Evolutionary conservation across 768 basidiomycete genomes (phyloP), one percentile per base, ranked within the genome.

Genomic region (Heimioporus sp.): DNA sequence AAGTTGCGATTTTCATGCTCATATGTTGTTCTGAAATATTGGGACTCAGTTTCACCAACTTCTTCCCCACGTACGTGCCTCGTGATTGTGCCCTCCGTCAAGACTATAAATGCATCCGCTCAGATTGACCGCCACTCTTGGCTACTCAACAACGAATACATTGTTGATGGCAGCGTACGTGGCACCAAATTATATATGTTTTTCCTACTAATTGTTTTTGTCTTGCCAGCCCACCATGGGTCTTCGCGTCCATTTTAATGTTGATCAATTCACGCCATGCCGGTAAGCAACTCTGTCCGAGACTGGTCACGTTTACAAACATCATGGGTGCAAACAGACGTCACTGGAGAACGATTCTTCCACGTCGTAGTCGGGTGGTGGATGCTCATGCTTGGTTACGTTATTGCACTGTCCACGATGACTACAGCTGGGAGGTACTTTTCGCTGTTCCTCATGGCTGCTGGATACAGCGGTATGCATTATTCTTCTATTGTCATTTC

Each of bases 321-420:
- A 34, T 17, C 2, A 10, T 11, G 7, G 20, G 11, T 48, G 21
- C 2, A 42, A 24, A 17, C 34, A 79, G 84, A 85, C 55, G 70
- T 69, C 48, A 81, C 80, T 5, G 83, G 83, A 0, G 85, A 86
- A 65, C 76, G 83, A 7, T 86, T 80, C 68, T 82, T 83, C 73
- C 85, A 86, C 62, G 72, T 79, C 45, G 65, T 71, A 3, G 70
- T 63, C 2, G 78, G 76, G 69, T 83, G 81, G 82, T 83, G 82
- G 82, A 78, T 71, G 3, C 76, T 77, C 42, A 81, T 86, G 2
- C 37, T 83, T 4, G 85, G 81, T 1, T 86, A 79, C 56, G 79
- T 86, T 54, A 82, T 86, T 52, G 77, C 76, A 2, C 62, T 85
- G 17, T 77, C 76, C 2, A 85, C 83, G 0, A 74, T 74, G 68